Percentiles rank a stretch among this genome's conserved stretches.
phyloP scores from a whole-genome alignment of 2,329 filamentous ascomycete species.

The Fusarium tuaranense region DNA sequence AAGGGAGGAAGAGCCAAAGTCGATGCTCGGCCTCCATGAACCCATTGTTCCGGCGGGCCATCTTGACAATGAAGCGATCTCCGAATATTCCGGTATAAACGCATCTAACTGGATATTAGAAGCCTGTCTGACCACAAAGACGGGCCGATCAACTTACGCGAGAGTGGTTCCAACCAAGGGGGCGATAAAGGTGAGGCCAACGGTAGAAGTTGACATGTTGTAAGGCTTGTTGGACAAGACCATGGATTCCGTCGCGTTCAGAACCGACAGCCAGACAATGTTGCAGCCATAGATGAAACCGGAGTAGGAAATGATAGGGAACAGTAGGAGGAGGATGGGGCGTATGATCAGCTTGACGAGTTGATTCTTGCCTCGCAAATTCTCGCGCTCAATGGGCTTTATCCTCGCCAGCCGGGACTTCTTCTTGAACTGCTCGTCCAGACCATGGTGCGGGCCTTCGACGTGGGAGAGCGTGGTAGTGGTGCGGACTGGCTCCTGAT shows the following conservation, averaged over 20 bases:
- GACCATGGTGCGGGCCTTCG: not conserved
- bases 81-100: not conserved
- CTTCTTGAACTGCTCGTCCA: not conserved
- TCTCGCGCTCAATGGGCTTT: not conserved
- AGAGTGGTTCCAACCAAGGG: not conserved
- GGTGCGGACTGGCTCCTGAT: not conserved
- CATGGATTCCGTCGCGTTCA: not conserved
- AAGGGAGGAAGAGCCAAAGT: slow-evolving; percentile 13
- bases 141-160: not conserved
- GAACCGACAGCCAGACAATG: not conserved
- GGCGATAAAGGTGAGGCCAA: not conserved
- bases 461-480: not conserved
- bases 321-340: not conserved
- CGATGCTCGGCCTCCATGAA: slow-evolving; percentile 13
- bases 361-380: not conserved
- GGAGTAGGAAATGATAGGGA: not conserved
- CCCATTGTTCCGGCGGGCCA: slow-evolving; percentile 1
- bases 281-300: not conserved
- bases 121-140: not conserved
- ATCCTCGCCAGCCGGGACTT: not conserved
- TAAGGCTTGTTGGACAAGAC: not conserved
- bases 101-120: not conserved
- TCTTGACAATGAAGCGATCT: slow-evolving; percentile 7
- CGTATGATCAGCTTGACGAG: not conserved
- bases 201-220: not conserved